Evolutionary conservation across 345 rosid species (phyloP), one percentile per base, ranked within the genome.

Genomic region (Geranium brycei): DNA sequence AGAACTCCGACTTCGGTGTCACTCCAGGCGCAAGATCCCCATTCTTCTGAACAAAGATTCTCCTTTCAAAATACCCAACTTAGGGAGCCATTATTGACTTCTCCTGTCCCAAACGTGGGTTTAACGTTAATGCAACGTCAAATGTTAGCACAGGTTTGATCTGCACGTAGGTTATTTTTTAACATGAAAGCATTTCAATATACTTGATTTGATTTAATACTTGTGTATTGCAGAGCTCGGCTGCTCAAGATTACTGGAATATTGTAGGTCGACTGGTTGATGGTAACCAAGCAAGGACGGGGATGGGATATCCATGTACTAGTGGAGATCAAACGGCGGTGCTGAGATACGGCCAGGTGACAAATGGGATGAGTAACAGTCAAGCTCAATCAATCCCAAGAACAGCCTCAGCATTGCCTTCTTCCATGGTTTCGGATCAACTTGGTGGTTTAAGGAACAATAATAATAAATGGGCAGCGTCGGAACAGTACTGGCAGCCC

Each of bases 401-500:
- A 56, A 4, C 60, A 31, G 19, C 66, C n/a, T 12, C 23, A 10
- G 59, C 19, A 28, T 41, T 60, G 30, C 60, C 28, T 23, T 2
- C 28, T 23, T 1, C 28, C 28, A 23, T 23, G 28, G 28, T 23
- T 23, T 23, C 28, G 28, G 28, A 23, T 23, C 28, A 23, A 23
- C 28, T 23, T 23, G 28, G 28, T 23, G 28, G 28, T 23, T 23
- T 23, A 23, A 23, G 28, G 28, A 23, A 23, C 28, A 23, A 23
- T 23, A 23, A 23, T 23, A 23, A 23, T 23, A 23, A 23, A 23
- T 2, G 28, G 28, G 28, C 28, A 23, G 28, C 28, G 28, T 38
- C 47, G 11, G 47, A 38, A 38, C 8, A 64, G 4, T 53, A 64
- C 19, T 56, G 67, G 67, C 60, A 35, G 19, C 67, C 67, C 17